Conservation (phyloP, 192 early-diverging fungal genomes). For the Mortierella antarctica region DNA sequence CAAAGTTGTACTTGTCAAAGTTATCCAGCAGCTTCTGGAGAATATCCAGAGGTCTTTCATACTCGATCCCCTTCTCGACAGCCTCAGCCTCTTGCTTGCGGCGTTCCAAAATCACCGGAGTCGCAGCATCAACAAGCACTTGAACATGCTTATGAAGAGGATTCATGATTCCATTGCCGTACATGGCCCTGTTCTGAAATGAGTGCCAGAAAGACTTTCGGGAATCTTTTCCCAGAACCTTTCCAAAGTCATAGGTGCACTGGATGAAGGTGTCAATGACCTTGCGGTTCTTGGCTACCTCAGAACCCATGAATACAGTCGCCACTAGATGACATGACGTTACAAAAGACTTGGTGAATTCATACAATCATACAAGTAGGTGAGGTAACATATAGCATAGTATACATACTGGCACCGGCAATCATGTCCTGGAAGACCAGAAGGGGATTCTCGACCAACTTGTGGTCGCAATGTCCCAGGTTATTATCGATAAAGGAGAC, state of each 20-base stretch:
- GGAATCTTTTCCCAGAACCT: constrained; percentile 4
- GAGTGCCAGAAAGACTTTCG: constrained; percentile 8
- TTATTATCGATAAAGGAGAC: background rate
- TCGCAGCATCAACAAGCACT: constrained; percentile 14
- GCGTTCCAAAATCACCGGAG: constrained; percentile 31
- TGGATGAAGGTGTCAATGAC: constrained; percentile 43
- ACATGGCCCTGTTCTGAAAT: constrained; percentile 16
- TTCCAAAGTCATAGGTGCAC: constrained; percentile 29
- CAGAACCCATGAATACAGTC: constrained; percentile 32
- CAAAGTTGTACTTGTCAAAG: constrained; percentile 45
- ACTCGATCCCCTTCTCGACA: constrained; percentile 1
- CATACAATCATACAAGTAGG: background rate
- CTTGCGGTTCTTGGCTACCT: constrained; percentile 16
- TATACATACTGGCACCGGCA: constrained; percentile 47
- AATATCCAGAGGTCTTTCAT: constrained; percentile 39
- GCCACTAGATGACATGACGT: constrained; percentile 16
- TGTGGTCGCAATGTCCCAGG: constrained; percentile 19
- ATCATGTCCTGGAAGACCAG: constrained; percentile 50
- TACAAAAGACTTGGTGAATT: background rate
- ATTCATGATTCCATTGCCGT: constrained; percentile 3
- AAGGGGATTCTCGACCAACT: constrained; percentile 32
- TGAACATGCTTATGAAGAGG: constrained; percentile 21
- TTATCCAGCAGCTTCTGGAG: constrained; percentile 51
- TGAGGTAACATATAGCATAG: background rate
- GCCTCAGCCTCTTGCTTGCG: constrained; percentile 28